Evolutionary conservation across 371 early-diverging fungal species (phyloP).

Genomic region (Syncephalastrum sp.): DNA sequence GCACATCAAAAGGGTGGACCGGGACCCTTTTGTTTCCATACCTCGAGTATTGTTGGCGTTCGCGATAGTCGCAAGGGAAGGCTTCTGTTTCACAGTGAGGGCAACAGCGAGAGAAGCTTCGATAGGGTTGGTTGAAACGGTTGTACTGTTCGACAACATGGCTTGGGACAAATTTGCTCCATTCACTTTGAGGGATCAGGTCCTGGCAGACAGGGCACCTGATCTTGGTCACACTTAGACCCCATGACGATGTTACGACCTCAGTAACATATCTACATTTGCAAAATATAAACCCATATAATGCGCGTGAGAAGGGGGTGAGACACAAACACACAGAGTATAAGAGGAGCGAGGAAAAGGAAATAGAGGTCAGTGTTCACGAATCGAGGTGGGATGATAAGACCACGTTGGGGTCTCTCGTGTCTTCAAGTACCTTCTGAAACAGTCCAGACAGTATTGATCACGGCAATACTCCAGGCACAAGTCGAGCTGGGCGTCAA

Average conservation of each 20-base stretch:
- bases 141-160: slow-evolving; percentile 49
- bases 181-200: slow-evolving; percentile 55
- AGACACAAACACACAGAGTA: neutral
- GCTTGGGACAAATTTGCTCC: slow-evolving; percentile 52
- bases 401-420: neutral
- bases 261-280: slow-evolving; percentile 61
- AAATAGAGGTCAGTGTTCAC: neutral
- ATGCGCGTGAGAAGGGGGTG: neutral
- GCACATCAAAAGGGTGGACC: neutral
- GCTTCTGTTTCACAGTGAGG: slow-evolving; percentile 60
- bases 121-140: slow-evolving; percentile 63
- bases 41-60: slow-evolving; percentile 5
- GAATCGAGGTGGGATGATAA: too few species aligned
- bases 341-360: neutral
- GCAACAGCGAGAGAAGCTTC: slow-evolving; percentile 62
- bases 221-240: slow-evolving; percentile 62
- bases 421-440: slow-evolving; percentile 45
- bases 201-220: slow-evolving; percentile 61
- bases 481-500: slow-evolving; percentile 62
- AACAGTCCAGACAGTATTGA: slow-evolving; percentile 67
- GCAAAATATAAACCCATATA: slow-evolving; percentile 3
- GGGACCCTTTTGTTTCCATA: neutral
- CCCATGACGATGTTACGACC: slow-evolving; percentile 70
- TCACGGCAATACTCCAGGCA: slow-evolving; percentile 66
- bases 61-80: slow-evolving; percentile 34